Conservation (phyloP, 2,329 filamentous ascomycete genomes). For the Diplodia sapinea region DNA sequence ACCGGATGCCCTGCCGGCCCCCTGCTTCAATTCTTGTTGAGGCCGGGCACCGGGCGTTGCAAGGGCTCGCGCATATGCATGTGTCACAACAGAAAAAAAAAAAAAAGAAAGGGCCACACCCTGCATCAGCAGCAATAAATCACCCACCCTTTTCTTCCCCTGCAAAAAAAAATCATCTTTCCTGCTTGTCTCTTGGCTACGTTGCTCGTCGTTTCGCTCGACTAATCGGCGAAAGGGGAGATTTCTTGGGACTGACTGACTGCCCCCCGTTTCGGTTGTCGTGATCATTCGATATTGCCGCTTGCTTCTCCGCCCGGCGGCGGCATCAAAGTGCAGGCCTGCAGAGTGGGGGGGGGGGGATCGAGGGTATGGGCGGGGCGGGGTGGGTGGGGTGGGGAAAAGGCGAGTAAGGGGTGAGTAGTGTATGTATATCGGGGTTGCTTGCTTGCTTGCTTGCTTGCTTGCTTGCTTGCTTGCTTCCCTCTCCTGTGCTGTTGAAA, state of each 20-base stretch:
- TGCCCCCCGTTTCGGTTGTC: too few relatives aligned
- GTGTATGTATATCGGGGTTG: not conserved
- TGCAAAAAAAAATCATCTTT: not conserved
- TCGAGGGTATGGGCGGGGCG: too few relatives aligned
- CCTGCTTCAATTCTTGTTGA: not conserved
- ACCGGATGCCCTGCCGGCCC: too few relatives aligned
- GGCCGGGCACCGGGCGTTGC: not conserved
- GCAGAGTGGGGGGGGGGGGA: not conserved
- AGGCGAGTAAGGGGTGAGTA: not conserved
- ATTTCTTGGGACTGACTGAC: too few relatives aligned
- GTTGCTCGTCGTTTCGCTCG: not conserved
- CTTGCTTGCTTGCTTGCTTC: too few relatives aligned
- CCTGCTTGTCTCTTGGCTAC: not conserved
- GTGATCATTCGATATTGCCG: not conserved
- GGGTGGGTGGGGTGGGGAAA: not conserved
- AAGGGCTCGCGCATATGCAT: not conserved
- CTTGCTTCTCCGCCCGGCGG: not conserved
- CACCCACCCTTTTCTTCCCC: not conserved
- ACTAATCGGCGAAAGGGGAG: not conserved
- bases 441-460: not conserved
- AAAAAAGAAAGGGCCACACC: too few relatives aligned
- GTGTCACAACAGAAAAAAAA: not conserved
- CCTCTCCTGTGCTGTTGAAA: not conserved
- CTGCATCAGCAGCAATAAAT: too few relatives aligned
- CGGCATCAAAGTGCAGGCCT: not conserved